Percentiles rank a stretch among this genome's conserved stretches.
phyloP scores from a whole-genome alignment of 805 yeast species.

The Pichia rugopelliculosa region DNA sequence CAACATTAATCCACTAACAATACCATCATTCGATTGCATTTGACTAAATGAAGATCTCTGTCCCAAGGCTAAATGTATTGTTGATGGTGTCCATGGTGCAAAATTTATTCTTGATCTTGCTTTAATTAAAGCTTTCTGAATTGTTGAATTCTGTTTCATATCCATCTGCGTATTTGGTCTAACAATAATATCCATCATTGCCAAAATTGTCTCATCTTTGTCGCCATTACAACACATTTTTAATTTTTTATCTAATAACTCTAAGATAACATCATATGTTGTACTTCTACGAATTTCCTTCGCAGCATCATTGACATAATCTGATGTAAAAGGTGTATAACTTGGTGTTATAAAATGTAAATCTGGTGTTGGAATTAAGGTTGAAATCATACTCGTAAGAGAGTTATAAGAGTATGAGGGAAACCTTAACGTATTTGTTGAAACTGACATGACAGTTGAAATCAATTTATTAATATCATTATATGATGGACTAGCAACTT shows the following conservation, averaged over 20 bases:
- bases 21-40: slow-evolving; percentile 25
- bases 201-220: slow-evolving; percentile 42
- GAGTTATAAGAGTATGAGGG: slow-evolving; percentile 91
- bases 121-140: slow-evolving; percentile 45
- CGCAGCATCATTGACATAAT: slow-evolving; percentile 37
- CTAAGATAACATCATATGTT: slow-evolving; percentile 79
- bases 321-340: slow-evolving; percentile 68
- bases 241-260: slow-evolving; percentile 69
- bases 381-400: slow-evolving; percentile 69
- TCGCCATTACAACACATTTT: slow-evolving; percentile 52
- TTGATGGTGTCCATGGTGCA: slow-evolving; percentile 80
- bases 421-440: slow-evolving; percentile 73
- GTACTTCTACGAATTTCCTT: slow-evolving; percentile 58
- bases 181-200: slow-evolving; percentile 63
- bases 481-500: slow-evolving; percentile 55
- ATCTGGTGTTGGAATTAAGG: slow-evolving; percentile 80
- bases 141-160: slow-evolving; percentile 25
- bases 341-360: slow-evolving; percentile 69
- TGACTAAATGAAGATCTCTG: slow-evolving; percentile 55
- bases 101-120: slow-evolving; percentile 64
- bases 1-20: slow-evolving; percentile 73
- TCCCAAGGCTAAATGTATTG: slow-evolving; percentile 73
- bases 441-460: slow-evolving; percentile 73
- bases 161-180: slow-evolving; percentile 33
- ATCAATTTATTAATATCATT: slow-evolving; percentile 80